Percentiles rank a stretch among this genome's conserved stretches.
These are phyloP conservation scores for Phytophthora foliorum DNA, from an alignment of 352 stramenopile species.

Conservation along the genomic window DNA sequence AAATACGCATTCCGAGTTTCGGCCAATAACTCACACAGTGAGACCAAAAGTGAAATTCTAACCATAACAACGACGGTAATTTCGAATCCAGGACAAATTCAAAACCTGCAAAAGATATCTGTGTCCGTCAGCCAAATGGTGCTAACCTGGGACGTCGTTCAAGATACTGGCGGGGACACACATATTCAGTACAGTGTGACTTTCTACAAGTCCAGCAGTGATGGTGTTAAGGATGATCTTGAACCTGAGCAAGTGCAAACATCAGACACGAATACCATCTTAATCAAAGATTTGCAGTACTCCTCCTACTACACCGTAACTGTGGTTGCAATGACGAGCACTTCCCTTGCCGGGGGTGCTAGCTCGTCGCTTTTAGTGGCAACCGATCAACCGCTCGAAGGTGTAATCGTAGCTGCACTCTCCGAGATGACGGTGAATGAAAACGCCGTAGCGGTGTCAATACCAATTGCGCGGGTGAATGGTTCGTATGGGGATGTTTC, in stretches of 20 bases:
- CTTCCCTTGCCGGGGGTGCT: conserved; percentile 35
- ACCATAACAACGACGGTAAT: conserved; percentile 44
- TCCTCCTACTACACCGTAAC: conserved; percentile 50
- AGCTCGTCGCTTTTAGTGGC: conserved; percentile 33
- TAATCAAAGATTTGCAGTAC: conserved; percentile 38
- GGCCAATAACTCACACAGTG: conserved; percentile 46
- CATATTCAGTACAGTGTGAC: conserved; percentile 54
- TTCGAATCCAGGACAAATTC: conserved; percentile 46
- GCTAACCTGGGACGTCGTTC: conserved; percentile 48
- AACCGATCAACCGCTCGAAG: conserved; percentile 47
- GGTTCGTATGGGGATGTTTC: conserved; percentile 56
- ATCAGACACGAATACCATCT: conserved; percentile 8
- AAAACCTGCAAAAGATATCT: conserved; percentile 30
- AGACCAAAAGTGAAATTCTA: conserved; percentile 34
- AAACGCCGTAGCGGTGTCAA: conserved; percentile 24
- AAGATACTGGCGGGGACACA: conserved; percentile 56
- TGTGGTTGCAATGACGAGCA: conserved; percentile 45
- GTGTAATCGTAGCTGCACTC: conserved; percentile 37
- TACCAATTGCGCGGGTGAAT: conserved; percentile 57
- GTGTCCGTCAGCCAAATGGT: conserved; percentile 47
- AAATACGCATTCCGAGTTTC: conserved; percentile 52
- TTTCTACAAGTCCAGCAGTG: conserved; percentile 45
- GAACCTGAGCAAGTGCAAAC: conserved; percentile 8
- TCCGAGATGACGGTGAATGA: conserved; percentile 40
- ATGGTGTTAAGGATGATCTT: conserved; percentile 12